A percentile compares a stretch with the other conserved stretches of the same genome.
phyloP scores from a whole-genome alignment of 2,329 filamentous ascomycete species.

The Alternaria conjuncta region DNA sequence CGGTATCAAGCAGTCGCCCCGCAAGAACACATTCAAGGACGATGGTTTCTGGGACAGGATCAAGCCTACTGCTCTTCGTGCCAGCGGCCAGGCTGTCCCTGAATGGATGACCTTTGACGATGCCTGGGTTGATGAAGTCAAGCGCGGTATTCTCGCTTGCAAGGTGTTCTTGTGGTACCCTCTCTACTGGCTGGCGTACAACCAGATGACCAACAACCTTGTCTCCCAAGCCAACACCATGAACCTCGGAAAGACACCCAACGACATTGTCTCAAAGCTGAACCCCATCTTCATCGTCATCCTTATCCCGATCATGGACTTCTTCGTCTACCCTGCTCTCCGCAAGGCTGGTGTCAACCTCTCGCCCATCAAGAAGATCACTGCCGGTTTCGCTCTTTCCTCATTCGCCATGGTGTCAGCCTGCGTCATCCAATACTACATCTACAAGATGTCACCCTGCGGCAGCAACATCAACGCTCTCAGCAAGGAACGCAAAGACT shows the following conservation, averaged over 20 bases:
- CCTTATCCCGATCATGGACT: constrained; percentile 66
- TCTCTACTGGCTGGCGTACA: constrained; percentile 31
- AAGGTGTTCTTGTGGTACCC: constrained; percentile 66
- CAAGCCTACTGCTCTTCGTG: constrained; percentile 60
- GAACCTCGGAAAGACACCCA: constrained; percentile 73
- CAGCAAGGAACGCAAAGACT: constrained; percentile 52
- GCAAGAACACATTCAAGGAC: constrained; percentile 33
- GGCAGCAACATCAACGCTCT: constrained; percentile 37
- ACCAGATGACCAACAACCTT: constrained; percentile 66
- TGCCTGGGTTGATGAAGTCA: constrained; percentile 78
- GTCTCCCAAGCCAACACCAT: constrained; percentile 73
- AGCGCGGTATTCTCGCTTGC: constrained; percentile 61
- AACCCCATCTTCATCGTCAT: constrained; percentile 79
- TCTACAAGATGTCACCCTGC: constrained; percentile 48
- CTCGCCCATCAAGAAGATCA: constrained; percentile 78
- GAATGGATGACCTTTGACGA: constrained; percentile 82
- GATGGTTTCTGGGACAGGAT: constrained; percentile 65
- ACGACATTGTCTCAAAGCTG: constrained; percentile 78
- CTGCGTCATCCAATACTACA: constrained; percentile 63
- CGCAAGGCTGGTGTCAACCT: constrained; percentile 69
- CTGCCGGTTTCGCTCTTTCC: constrained; percentile 70
- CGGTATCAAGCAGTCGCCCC: constrained; percentile 39
- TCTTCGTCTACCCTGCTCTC: constrained; percentile 71
- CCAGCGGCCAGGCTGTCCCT: constrained; percentile 58
- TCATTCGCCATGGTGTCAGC: constrained; percentile 67